Evolutionary conservation across 75 land plant genomes (phyloP), one percentile per base, ranked within the genome.

Genomic region (Selaginella moellendorffii): DNA sequence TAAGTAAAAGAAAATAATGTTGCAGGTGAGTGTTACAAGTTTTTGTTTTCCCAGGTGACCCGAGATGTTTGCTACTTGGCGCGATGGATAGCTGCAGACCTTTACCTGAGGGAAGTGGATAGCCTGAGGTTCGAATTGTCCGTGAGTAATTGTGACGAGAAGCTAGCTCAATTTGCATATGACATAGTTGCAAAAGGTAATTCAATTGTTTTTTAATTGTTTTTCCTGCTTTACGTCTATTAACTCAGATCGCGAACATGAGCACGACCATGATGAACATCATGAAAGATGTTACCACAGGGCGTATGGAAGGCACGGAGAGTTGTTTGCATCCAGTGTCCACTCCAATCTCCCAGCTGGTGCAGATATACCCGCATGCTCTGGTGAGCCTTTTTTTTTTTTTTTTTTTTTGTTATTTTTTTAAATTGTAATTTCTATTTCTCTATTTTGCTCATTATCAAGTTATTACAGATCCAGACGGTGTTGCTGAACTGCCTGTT

Each of bases 31-130:
- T 36, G 14, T 36, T 36, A 14, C 14, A 36, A 36, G 10, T 23
- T 63, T 27, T 61, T 0, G 21, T 65, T 62, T 21, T 30, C 70
- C 42, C 82, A 88, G 93, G 93, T 91, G 23, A 91, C 97, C 54
- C 76, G 85, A 52, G 88, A 87, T 81, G 97, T 91, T 2, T 79
- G 86, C 42, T 80, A 82, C 52, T 67, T 91, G 51, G 82, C 97
- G 27, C 69, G 84, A 27, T 91, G 97, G 97, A 91, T 91, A 77
- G 84, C 89, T 62, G 79, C 81, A 64, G 97, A 91, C 71, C 74
- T 91, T 22, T 91, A 87, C 71, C 81, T 87, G 26, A 72, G 89
- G 52, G 97, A 91, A 73, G 68, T 87, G 66, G 97, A 91, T 63
- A 80, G 74, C 63, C 77, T 91, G 27, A 82, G 86, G 65, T 91